Percentiles rank a stretch among this genome's conserved stretches.
Evolutionary conservation across 2,329 filamentous ascomycete species (phyloP).

Genomic region (Colletotrichum liriopes): DNA sequence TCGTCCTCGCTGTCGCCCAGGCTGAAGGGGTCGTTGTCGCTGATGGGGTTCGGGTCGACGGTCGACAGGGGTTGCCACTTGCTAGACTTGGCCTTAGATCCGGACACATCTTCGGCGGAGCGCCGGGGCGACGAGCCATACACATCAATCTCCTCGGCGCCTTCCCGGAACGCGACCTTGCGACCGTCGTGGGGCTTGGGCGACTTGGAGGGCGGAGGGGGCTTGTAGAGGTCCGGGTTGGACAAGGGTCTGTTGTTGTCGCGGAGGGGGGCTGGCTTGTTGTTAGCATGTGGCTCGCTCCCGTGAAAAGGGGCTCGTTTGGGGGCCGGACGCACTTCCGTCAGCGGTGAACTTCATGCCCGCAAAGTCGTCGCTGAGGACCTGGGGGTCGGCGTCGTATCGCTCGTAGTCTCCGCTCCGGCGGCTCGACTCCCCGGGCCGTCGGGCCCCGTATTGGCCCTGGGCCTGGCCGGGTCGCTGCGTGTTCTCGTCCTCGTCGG

Average conservation of each 20-base stretch:
- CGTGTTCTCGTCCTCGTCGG: conserved; percentile 74
- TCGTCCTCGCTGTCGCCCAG: conserved; percentile 97
- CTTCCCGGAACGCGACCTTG: conserved; percentile 72
- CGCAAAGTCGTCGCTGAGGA: conserved; percentile 91
- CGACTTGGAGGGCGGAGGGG: conserved; percentile 68
- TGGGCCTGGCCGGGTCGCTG: conserved; percentile 53
- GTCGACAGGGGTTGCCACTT: conserved; percentile 97
- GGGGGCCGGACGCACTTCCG: conserved; percentile 66
- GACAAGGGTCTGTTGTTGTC: conserved; percentile 72
- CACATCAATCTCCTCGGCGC: conserved; percentile 83
- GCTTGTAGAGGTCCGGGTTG: conserved; percentile 87
- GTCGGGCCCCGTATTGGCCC: conserved; percentile 52
- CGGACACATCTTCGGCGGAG: conserved; percentile 65
- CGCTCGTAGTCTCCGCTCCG: conserved; percentile 90
- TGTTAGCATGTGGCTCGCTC: conserved; percentile 44
- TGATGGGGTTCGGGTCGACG: conserved; percentile 74
- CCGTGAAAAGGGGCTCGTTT: conserved; percentile 38
- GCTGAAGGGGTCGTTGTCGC: conserved; percentile 95
- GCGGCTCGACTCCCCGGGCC: conserved; percentile 74
- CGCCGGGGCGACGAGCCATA: conserved; percentile 77
- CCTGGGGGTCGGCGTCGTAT: conserved; percentile 94
- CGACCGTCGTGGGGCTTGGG: conserved; percentile 65
- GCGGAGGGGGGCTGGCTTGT: conserved; percentile 66
- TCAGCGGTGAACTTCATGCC: conserved; percentile 76
- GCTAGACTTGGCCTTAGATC: conserved; percentile 78